Evolutionary conservation across 2,329 filamentous ascomycete species (phyloP), one percentile per base, ranked within the genome.

Genomic region (Calycina herbarum): DNA sequence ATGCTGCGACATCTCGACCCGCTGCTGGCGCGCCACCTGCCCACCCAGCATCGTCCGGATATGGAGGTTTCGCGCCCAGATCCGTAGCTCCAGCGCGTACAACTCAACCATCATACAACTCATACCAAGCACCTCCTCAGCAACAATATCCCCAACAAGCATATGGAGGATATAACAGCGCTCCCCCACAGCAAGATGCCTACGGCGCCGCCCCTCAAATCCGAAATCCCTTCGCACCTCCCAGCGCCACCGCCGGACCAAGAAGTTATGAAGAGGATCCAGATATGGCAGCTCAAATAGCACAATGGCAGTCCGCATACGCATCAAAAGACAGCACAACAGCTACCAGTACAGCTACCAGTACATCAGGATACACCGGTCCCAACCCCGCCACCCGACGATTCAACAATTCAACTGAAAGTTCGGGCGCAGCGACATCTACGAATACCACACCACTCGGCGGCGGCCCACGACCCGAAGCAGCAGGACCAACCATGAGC

Each of bases 261-360:
- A 68, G 73, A 73, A 76, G 73, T 64, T 79, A 76, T 69, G 82
- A 83, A 69, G 86, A 83, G 75, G 85, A 97, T 73, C 87, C 92
- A 2, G 93, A 97, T 71, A 90, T 92, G 81, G 93, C 95, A 65
- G 93, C 92, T 35, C 92, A 96, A 77, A 94, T 97, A 68, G 93
- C 94, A 59, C 92, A 96, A 78, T 97, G 94, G 93, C 93, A 96
- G 78, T 94, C 90, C 78, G 92, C 93, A 31, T 97, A 97, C 78
- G 86, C 88, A 69, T 84, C 83, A 60, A 89, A 85, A 72, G 88
- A 90, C 60, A 51, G 11, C 20, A 81, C 83, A 11, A 75, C 42
- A 76, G 74, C 68, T 69, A 74, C 71, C 66, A 51, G 62, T 15
- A 75, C 42, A 76, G 74, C 68, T 69, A 74, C 71, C 66, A 51